Percentiles rank a stretch among this genome's conserved stretches.
Conservation (phyloP, 352 stramenopile genomes). For the Pythium folliculosum region DNA sequence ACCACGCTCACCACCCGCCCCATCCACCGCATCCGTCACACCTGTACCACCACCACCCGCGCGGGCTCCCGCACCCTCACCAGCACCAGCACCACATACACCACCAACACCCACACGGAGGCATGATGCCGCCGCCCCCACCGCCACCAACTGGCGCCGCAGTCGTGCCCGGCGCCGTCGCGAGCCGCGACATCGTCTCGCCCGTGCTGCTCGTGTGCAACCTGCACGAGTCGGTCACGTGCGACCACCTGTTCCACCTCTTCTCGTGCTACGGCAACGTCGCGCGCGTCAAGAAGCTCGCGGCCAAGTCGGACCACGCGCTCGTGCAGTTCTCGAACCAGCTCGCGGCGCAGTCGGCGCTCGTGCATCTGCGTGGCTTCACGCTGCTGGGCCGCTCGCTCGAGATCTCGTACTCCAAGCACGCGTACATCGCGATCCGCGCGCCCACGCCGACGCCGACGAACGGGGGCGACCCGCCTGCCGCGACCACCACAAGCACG, state of each 20-base stretch:
- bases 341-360: constrained; percentile 43
- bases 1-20: constrained; percentile 4
- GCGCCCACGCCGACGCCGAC: constrained; percentile 4
- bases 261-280: constrained; percentile 77
- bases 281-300: constrained; percentile 59
- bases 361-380: constrained; percentile 59
- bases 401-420: constrained; percentile 67
- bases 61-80: constrained; percentile 2
- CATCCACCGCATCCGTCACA: background rate
- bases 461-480: background rate
- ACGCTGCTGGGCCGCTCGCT: constrained; percentile 50
- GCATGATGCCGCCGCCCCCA: constrained; percentile 10
- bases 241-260: constrained; percentile 67
- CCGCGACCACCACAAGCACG: background rate
- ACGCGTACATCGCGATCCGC: constrained; percentile 49
- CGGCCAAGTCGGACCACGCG: constrained; percentile 54
- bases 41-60: constrained; percentile 12
- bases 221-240: constrained; percentile 49
- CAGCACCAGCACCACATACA: constrained; percentile 7
- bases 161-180: constrained; percentile 16
- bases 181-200: constrained; percentile 35
- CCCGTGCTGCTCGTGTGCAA: constrained; percentile 64
- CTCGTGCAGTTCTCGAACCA: constrained; percentile 58
- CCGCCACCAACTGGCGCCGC: background rate
- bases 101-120: constrained; percentile 5